Conservation (phyloP, 192 early-diverging fungal species). For the Phycomyces nitens region DNA sequence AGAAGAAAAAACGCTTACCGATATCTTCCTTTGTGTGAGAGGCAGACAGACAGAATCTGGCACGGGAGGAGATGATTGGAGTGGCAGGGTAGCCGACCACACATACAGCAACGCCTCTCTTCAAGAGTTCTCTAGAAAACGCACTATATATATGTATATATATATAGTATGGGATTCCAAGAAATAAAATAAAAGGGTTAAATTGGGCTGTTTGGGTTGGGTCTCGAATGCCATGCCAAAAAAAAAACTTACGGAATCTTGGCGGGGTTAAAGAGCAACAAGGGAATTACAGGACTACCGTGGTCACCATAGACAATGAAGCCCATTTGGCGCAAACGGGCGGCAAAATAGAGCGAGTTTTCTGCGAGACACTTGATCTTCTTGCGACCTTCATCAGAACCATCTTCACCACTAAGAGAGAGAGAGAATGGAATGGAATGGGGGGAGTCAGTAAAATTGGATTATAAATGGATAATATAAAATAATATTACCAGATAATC, state of each 20-base stretch:
- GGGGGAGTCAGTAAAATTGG: neutral
- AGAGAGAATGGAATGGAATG: too few species aligned
- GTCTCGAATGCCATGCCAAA: too few species aligned
- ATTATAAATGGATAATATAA: neutral
- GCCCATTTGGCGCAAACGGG: conserved; percentile 78
- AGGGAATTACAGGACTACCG: conserved; percentile 84
- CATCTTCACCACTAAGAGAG: conserved; percentile 75
- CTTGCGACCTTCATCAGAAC: conserved; percentile 75
- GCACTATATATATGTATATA: conserved; percentile 42
- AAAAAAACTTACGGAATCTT: conserved; percentile 74
- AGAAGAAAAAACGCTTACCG: conserved; percentile 7
- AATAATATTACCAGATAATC: conserved; percentile 44
- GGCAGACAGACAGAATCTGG: conserved; percentile 91
- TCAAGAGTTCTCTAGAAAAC: conserved; percentile 88
- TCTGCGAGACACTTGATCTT: conserved; percentile 78
- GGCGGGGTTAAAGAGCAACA: conserved; percentile 81
- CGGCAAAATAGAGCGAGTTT: conserved; percentile 76
- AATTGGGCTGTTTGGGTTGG: too few species aligned
- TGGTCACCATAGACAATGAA: conserved; percentile 90
- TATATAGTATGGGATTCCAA: neutral
- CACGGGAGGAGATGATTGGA: conserved; percentile 89
- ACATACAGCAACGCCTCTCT: conserved; percentile 88
- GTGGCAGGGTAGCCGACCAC: conserved; percentile 98
- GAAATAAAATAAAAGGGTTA: too few species aligned
- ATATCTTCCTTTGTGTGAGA: conserved; percentile 92